Evolutionary conservation across 192 early-diverging fungal genomes (phyloP).

Genomic region (Coemansia sp.): DNA sequence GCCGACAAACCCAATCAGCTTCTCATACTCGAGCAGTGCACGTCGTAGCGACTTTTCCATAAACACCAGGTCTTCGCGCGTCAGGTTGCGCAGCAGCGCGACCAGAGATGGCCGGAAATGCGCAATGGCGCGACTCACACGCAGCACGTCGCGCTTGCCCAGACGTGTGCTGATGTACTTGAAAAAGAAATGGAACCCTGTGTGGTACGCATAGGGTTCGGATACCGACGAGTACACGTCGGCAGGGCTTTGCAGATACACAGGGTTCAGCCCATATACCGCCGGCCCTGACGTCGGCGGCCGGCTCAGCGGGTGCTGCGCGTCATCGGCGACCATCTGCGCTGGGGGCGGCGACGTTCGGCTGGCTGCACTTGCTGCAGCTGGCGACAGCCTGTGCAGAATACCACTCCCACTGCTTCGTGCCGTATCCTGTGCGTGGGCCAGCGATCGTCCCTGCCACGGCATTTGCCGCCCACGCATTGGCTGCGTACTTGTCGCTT

Average conservation of each 20-base stretch:
- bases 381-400: background rate
- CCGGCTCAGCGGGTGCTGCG: constrained; percentile 32
- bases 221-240: constrained; percentile 78
- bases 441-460: constrained; percentile 27
- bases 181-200: constrained; percentile 91
- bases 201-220: constrained; percentile 86
- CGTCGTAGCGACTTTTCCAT: constrained; percentile 97
- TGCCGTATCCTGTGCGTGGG: background rate
- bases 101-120: constrained; percentile 91
- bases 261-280: constrained; percentile 50
- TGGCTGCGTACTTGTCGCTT: constrained; percentile 4
- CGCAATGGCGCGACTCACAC: constrained; percentile 84
- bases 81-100: constrained; percentile 90
- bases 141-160: constrained; percentile 82
- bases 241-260: constrained; percentile 39
- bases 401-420: background rate
- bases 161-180: constrained; percentile 81
- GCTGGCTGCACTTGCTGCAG: constrained; percentile 8
- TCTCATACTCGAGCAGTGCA: constrained; percentile 91
- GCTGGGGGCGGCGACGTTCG: constrained; percentile 11
- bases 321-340: constrained; percentile 24
- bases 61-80: constrained; percentile 90
- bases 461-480: constrained; percentile 18
- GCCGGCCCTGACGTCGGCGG: constrained; percentile 46
- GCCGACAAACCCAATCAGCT: constrained; percentile 91